These are phyloP conservation scores for Fusarium concolor DNA, from an alignment of 2,329 filamentous ascomycete species.

Conservation along the genomic window DNA sequence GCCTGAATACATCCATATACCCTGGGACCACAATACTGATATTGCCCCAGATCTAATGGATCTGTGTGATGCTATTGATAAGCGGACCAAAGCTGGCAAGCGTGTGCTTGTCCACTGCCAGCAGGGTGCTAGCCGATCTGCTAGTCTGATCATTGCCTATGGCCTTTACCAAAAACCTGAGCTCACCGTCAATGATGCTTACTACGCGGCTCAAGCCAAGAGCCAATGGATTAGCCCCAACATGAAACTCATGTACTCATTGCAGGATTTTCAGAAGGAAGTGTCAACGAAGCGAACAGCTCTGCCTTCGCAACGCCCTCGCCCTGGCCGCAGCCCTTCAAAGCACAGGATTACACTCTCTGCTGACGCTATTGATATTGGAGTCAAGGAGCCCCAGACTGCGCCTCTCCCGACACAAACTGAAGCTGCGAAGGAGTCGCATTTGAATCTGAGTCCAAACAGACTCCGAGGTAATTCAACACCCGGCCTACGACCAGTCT, in stretches of 20 bases:
- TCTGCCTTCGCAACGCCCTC: conserved; percentile 61
- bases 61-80: conserved; percentile 81
- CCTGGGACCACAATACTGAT: conserved; percentile 90
- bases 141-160: conserved; percentile 87
- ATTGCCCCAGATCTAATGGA: conserved; percentile 81
- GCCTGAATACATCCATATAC: conserved; percentile 88
- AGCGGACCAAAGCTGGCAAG: conserved; percentile 77
- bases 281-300: conserved; percentile 63
- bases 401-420: conserved; percentile 70
- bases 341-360: conserved; percentile 72
- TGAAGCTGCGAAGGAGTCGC: conserved; percentile 54
- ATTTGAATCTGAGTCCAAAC: conserved; percentile 55
- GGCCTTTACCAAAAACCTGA: conserved; percentile 82
- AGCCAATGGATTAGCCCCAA: conserved; percentile 92
- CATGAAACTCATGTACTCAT: conserved; percentile 91
- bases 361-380: conserved; percentile 66
- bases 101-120: conserved; percentile 87
- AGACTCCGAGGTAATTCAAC: conserved; percentile 66
- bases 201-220: conserved; percentile 81
- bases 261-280: conserved; percentile 82
- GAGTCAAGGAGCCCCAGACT: conserved; percentile 68
- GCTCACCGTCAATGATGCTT: conserved; percentile 83
- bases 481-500: conserved; percentile 62
- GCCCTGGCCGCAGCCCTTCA: conserved; percentile 65
- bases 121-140: conserved; percentile 86